Percentiles rank a stretch among this genome's conserved stretches.
Conservation (phyloP, 352 stramenopile genomes). For the Globisporangium camurandrum region DNA sequence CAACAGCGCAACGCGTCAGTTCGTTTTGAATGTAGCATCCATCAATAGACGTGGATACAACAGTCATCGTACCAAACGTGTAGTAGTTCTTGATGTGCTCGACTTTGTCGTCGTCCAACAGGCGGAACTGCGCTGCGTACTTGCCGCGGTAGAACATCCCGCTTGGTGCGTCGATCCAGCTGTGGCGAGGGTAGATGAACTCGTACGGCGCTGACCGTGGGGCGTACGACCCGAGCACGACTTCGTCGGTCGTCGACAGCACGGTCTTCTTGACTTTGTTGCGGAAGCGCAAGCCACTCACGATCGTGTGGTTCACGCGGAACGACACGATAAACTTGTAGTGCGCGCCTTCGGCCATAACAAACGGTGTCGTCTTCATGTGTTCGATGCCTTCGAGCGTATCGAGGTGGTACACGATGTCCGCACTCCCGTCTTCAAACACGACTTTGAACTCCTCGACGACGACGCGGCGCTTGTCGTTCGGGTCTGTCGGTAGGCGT, state of each 20-base stretch:
- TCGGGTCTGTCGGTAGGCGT: slow-evolving; percentile 26
- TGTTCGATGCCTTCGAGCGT: slow-evolving; percentile 57
- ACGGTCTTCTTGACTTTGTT: slow-evolving; percentile 86
- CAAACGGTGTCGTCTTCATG: slow-evolving; percentile 67
- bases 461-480: slow-evolving; percentile 61
- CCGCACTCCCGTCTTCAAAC: slow-evolving; percentile 60
- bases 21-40: too few species aligned
- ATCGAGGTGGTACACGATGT: slow-evolving; percentile 71
- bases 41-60: too few species aligned
- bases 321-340: slow-evolving; percentile 86
- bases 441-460: slow-evolving; percentile 83
- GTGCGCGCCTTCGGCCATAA: slow-evolving; percentile 60
- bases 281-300: slow-evolving; percentile 76
- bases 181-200: slow-evolving; percentile 73
- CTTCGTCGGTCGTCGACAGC: slow-evolving; percentile 61
- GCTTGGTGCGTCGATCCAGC: slow-evolving; percentile 77
- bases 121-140: slow-evolving; percentile 76
- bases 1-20: background rate
- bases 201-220: slow-evolving; percentile 65
- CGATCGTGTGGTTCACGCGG: slow-evolving; percentile 78
- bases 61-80: slow-evolving; percentile 46
- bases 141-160: slow-evolving; percentile 85
- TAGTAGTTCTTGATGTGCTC: slow-evolving; percentile 73
- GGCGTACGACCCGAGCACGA: slow-evolving; percentile 82
- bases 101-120: slow-evolving; percentile 56